Evolutionary conservation across 805 yeast genomes (phyloP), one percentile per base, ranked within the genome.

Genomic region (Wickerhamomyces bisporus): DNA sequence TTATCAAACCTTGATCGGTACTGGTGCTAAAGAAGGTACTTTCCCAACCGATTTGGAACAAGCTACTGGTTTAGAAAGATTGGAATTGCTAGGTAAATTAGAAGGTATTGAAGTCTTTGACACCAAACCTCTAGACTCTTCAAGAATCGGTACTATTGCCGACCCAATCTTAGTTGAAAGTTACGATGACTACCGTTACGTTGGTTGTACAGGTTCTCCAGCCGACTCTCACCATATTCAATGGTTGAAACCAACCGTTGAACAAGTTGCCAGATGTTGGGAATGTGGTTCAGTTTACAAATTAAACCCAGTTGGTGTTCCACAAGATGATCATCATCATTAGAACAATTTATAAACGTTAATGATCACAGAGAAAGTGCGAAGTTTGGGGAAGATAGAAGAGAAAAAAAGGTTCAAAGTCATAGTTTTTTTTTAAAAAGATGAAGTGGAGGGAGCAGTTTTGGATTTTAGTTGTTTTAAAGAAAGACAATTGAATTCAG

Each of bases 61-160:
- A 73, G 88, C 97, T 57, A 93, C 98, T 36, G 98, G 98, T 84
- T 73, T 91, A 60, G 98, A 86, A 69, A 88, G 98, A 79, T 75
- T 89, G 52, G 98, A 93, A 75, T 65, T 85, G 53, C 77, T 93
- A 58, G 97, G 94, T 71, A 85, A 87, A 68, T 70, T 86, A 62
- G 96, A 89, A 67, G 98, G 98, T 77, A 76, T 91, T 51, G 97
- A 93, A 57, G 75, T 93, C 47, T 86, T 85, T 61, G 98, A 93
- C 73, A 72, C 79, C 59, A 83, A 81, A 64, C 93, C 95, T 52
- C 78, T 93, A 60, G 86, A 86, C 48, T 66, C 88, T 49, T 81
- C 87, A 57, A 89, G 97, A 70, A 78, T 62, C 44, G 98, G 98
- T 61, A 88, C 97, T 54, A 72, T 87, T 66, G 75, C 74, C 44